Evolutionary conservation across 495 filamentous ascomycete species (phyloP), one percentile per base, ranked within the genome.

Genomic region (Tuber magnatum): DNA sequence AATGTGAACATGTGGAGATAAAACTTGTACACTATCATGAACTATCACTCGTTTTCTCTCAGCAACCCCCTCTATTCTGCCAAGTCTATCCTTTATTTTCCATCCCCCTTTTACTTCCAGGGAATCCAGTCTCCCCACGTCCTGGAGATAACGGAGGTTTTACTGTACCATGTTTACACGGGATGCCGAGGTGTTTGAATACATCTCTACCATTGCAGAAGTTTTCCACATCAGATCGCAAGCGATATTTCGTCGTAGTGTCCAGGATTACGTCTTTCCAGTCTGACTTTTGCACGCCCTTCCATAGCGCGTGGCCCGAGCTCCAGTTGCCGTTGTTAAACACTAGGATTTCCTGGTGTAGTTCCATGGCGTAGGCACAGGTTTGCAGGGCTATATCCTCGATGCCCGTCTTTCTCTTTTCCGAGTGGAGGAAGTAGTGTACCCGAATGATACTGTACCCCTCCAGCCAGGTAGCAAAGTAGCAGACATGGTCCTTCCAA

Each of bases 211-310:
- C 83, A 56, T 87, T 84, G 81, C 90, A 92, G 82, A 92, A 92
- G 68, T 85, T 85, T 39, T 85, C 81, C 24, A 91, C 87, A 81
- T 92, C 90, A 10, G 84, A 79, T 39, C 88, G 87, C 61, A 92
- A 85, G 22, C 84, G 82, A 70, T 85, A 84, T 83, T 92, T 92
- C 86, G 90, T 89, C 65, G 84, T 83, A 65, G 85, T 81, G 56
- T 90, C 87, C n/a, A 92, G 84, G 51, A 92, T 91, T 20, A 92
- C 90, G 73, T 88, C 86, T 6, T 89, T 87, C 90, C 90, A 92
- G 41, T 84, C 82, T 3, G 87, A 83, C 40, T 87, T 86, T 79
- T 86, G 84, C 44, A 91, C 84, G 73, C 86, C 87, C 51, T 87
- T 72, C 83, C 84, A 92, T 20, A 92, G 85, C 77, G 88, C 88